Base-by-base conservation (phyloP, 2,329 filamentous ascomycete genomes). In the Tympanopsis confertula region DNA sequence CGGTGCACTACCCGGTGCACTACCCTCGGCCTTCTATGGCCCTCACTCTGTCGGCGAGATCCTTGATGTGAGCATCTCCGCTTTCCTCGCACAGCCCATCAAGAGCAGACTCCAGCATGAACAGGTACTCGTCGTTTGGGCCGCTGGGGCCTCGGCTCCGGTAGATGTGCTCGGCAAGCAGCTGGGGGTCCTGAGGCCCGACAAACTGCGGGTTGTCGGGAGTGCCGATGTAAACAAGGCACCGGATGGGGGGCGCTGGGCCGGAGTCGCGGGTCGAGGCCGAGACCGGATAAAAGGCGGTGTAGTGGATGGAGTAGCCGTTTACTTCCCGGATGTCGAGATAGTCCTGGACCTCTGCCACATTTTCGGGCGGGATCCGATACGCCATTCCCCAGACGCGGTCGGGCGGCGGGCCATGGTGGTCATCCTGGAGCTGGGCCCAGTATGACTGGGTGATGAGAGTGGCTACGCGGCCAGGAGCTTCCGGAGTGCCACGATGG, bases 241-340 rank as follows among this genome's bases (percentile, higher is more conserved):
- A 68, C 38, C 54, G 58, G 49, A 76, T 69, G 15, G 59, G 47
- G 59, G 50, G 44, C 39, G 22, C 45, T 37, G 20, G 39, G 49
- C 17, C 19, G 47, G 43, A 14, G 49, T 48, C 13, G 47, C 38
- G 17, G 41, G 35, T 22, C 40, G 14, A 38, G 38, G 44, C 44
- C 33, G 57, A 45, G 3, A 73, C 68, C 5, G 81, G 78, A 49
- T 88, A 68, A 57, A 96, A 95, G 0, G 82, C 77, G 19, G 87
- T 86, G 58, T 87, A 86, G 59, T 95, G 88, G 47, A 94, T 93
- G 38, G 80, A 85, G 61, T 98, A 98, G 19, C 91, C 91, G 62
- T 96, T 94, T 54, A 96, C 94, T 61, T 98, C 91, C 35, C 91
- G 81, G 46, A 95, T 89, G 58, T 96, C 88, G 35, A 98, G 83